Percentiles rank a stretch among this genome's conserved stretches.
Evolutionary conservation across 2,329 filamentous ascomycete species (phyloP).

Genomic region (Thielaviopsis euricoi): DNA sequence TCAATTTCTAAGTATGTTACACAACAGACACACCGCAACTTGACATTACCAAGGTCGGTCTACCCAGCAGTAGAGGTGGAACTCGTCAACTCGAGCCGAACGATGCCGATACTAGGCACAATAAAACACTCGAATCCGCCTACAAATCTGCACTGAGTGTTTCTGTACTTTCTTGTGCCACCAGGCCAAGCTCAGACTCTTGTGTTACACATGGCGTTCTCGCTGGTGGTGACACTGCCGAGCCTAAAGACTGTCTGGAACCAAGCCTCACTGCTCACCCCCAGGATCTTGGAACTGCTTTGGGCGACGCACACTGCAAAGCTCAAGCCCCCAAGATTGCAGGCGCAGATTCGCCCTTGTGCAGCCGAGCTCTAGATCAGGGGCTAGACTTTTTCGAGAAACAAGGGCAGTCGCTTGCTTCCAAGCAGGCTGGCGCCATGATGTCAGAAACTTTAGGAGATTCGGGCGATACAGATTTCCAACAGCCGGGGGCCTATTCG

Average conservation of each 20-base stretch:
- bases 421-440: neutral
- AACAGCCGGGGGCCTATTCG: neutral
- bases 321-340: neutral
- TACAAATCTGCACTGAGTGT: neutral
- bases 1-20: neutral
- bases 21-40: slow-evolving; percentile 6
- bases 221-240: neutral
- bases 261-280: neutral
- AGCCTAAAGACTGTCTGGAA: neutral
- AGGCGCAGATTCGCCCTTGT: neutral
- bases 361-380: neutral
- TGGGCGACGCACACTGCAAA: neutral
- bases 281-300: neutral
- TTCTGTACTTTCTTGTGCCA: neutral
- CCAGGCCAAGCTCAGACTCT: neutral
- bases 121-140: neutral
- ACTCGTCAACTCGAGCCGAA: neutral
- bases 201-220: neutral
- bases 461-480: neutral
- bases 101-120: neutral
- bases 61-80: neutral
- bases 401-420: neutral
- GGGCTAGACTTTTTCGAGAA: neutral
- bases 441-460: too few species aligned
- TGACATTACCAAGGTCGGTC: neutral